A percentile compares a stretch with the other conserved stretches of the same genome.
These are phyloP conservation scores for Penicillium psychrosexuale DNA, from an alignment of 2,329 filamentous ascomycete species.

Conservation along the genomic window DNA sequence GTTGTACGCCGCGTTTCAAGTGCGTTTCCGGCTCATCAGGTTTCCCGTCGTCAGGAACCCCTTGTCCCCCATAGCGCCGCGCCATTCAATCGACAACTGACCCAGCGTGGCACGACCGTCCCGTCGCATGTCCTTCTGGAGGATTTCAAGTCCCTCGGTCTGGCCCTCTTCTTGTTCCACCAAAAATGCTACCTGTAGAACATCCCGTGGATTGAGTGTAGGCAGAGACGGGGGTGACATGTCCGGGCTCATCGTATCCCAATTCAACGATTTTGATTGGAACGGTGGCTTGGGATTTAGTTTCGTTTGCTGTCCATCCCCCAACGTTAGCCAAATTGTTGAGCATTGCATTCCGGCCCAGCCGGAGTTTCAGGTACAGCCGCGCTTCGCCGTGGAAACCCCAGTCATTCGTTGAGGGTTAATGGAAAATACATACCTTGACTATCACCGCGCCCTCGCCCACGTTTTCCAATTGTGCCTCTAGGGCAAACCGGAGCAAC, in stretches of 20 bases:
- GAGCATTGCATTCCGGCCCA: background rate
- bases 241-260: slow-evolving; percentile 46
- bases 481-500: slow-evolving; percentile 65
- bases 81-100: slow-evolving; percentile 82
- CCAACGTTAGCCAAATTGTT: slow-evolving; percentile 5
- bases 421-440: slow-evolving; percentile 51
- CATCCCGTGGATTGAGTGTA: slow-evolving; percentile 59
- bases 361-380: background rate
- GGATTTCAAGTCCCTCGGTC: slow-evolving; percentile 51
- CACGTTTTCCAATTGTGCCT: slow-evolving; percentile 94
- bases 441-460: slow-evolving; percentile 79
- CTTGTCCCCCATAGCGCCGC: slow-evolving; percentile 81
- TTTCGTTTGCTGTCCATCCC: slow-evolving; percentile 41
- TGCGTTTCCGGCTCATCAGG: slow-evolving; percentile 52
- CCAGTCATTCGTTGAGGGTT: background rate
- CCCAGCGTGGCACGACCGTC: slow-evolving; percentile 65
- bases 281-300: slow-evolving; percentile 54
- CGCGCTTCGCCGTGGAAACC: background rate
- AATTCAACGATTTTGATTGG: slow-evolving; percentile 54
- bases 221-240: slow-evolving; percentile 36
- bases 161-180: slow-evolving; percentile 53
- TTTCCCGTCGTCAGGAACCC: slow-evolving; percentile 86
- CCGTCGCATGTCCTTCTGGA: slow-evolving; percentile 48
- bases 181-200: slow-evolving; percentile 63
- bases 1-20: slow-evolving; percentile 23